A percentile compares a stretch with the other conserved stretches of the same genome.
These are phyloP conservation scores for Neurospora cerealis DNA, from an alignment of 495 filamentous ascomycete species.

Conservation along the genomic window DNA sequence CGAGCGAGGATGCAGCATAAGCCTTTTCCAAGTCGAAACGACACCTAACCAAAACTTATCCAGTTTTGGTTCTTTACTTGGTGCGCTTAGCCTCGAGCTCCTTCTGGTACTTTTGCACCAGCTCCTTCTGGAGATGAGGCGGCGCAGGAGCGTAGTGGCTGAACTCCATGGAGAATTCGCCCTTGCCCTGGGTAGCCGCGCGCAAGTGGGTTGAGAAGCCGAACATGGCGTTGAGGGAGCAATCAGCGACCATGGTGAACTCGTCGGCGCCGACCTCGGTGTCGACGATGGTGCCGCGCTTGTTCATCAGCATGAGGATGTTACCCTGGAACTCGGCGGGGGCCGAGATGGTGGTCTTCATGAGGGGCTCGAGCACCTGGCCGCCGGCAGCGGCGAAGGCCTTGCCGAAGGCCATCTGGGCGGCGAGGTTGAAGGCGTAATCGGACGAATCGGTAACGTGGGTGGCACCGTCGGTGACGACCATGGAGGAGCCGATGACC, in stretches of 20 bases:
- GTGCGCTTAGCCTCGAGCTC: constrained; percentile 59
- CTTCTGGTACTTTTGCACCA: constrained; percentile 82
- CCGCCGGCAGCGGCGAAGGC: constrained; percentile 73
- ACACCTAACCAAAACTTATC: background rate
- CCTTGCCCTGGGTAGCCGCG: constrained; percentile 95
- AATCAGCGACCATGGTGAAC: constrained; percentile 90
- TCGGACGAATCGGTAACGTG: constrained; percentile 98
- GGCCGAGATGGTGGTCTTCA: constrained; percentile 95
- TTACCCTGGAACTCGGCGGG: constrained; percentile 98
- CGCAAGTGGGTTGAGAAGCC: constrained; percentile 85
- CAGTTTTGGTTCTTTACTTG: constrained; percentile 21
- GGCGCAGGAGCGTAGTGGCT: constrained; percentile 85
- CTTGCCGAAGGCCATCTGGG: constrained; percentile 95
- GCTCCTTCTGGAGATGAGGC: constrained; percentile 85
- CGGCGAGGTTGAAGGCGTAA: constrained; percentile 95
- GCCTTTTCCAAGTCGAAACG: background rate
- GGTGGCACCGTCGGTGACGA: constrained; percentile 92
- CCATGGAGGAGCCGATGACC: constrained; percentile 82
- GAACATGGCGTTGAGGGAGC: constrained; percentile 93
- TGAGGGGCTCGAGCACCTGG: constrained; percentile 83
- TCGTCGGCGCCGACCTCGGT: constrained; percentile 93
- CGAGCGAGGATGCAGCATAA: background rate
- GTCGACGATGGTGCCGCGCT: constrained; percentile 90
- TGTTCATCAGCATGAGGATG: constrained; percentile 89
- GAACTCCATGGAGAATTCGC: constrained; percentile 99